Base-by-base conservation (phyloP, 371 early-diverging fungal genomes). In the Circinella minor region DNA sequence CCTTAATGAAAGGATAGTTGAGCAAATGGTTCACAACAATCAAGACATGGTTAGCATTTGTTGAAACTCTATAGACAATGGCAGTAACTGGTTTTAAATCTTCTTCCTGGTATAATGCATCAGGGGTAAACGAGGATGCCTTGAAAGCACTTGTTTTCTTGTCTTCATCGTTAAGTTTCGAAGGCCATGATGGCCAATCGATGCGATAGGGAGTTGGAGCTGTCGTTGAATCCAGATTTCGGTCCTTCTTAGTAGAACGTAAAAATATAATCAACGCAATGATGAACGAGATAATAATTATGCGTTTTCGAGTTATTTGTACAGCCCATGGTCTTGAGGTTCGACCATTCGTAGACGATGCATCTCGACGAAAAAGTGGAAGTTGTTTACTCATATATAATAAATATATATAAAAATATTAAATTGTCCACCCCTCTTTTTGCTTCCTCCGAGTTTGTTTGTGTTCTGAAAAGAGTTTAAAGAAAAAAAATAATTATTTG, bases 61-160 rank as follows among this genome's bases (percentile, higher is more conserved):
- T 78, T n/a, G 84, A 84, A 66, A 86, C 84, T 39, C 86, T 74
- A 55, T 87, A 72, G 10, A 89, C 61, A 10, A 89, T 81, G 4
- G 88, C 89, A 15, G 89, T 87, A 37, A 89, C 81, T 14, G 87
- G 83, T 55, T 86, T 81, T 10, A 80, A 59, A 17, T 80, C 77
- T 27, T 49, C 51, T 18, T 65, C 51, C 43, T 78, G 77, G 46
- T 47, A 43, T 27, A 67, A 38, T 14, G 48, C 47, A n/a, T 67
- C 61, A 36, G 51, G 38, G 17, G 49, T 48, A 57, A 67, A 67
- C 36, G n/a, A 11, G 3, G 36, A 49, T 27, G 37, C 20, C 11
- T n/a, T 7, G 36, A 65, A 65, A 6, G 65, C 65, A 13, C 65
- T 65, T 36, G 20, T 46, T 10, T 65, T 46, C 48, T 36, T 49